Base-by-base conservation (phyloP, 2,329 filamentous ascomycete species). In the Eutypella sp. region DNA sequence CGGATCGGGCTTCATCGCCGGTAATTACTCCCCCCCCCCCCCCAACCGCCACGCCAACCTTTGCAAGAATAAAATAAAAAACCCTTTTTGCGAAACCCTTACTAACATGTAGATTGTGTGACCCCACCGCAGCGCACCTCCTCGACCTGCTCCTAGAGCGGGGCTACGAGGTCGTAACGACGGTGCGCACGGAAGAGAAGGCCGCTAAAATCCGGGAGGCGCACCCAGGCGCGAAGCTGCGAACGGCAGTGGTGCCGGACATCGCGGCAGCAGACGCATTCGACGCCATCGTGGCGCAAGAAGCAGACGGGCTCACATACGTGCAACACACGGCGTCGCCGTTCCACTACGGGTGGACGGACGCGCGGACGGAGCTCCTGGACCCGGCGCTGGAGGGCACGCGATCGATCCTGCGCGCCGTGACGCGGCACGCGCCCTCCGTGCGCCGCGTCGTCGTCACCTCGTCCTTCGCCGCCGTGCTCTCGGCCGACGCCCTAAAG, bases 261-360 rank as follows among this genome's bases (percentile, higher is more conserved):
- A 87, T 95, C 54, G 86, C 87, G 3, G 66, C 82, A 58, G 75
- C 81, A 37, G 75, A 76, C 45, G 89, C 89, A 47, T 95, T 95
- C 61, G 82, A 88, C 57, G 73, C 82, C 56, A 80, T 77, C 1
- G 70, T 76, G 25, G 52, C 70, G 62, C 68, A 61, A 4, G 71
- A 74, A 1, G 72, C 69, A 4, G 71, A 74, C 1, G 72, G 69
- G 22, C 63, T 82, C 43, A 72, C 78, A 46, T 74, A 74, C 41
- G 77, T 83, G 33, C 66, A 82, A 44, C 79, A 84, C 66, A 81
- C 79, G 2, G 80, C 80, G 0, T 80, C 76, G 41, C 79, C 80
- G 1, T 76, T 82, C 60, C 76, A 79, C 56, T 79, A 71, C 64
- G 70, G 73, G 2, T 73, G 69, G 53, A 69, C 63, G 40, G 75